These are phyloP conservation scores for Podospora pseudopauciseta DNA, from an alignment of 495 filamentous ascomycete genomes.

Conservation along the genomic window DNA sequence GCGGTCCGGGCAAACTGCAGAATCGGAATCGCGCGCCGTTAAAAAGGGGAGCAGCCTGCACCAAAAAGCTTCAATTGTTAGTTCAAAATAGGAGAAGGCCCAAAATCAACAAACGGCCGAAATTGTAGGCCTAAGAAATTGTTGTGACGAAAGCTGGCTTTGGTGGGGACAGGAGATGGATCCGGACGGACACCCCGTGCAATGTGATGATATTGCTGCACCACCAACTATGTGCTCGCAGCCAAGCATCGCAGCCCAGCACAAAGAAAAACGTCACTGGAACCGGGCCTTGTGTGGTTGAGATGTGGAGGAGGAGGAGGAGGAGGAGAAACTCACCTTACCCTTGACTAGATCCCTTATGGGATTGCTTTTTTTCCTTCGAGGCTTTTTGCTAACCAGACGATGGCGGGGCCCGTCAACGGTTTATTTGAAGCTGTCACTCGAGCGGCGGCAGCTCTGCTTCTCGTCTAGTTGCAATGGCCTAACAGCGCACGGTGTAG, in stretches of 20 bases:
- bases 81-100: not conserved
- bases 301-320: not conserved
- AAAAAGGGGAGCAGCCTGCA: not conserved
- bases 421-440: not conserved
- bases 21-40: not conserved
- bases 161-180: not conserved
- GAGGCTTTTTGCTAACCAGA: not conserved
- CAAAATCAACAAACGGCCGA: not conserved
- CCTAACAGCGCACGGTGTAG: not conserved
- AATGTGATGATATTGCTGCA: not conserved
- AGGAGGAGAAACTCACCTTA: not conserved
- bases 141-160: not conserved
- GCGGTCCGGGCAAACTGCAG: not conserved
- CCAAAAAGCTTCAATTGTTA: not conserved
- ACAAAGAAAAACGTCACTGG: constrained; percentile 4
- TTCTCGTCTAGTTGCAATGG: not conserved
- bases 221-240: not conserved
- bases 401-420: not conserved
- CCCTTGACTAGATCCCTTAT: not conserved
- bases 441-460: not conserved
- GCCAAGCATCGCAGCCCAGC: not conserved
- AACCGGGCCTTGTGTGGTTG: constrained; percentile 1
- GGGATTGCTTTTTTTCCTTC: not conserved
- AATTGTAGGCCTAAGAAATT: not conserved
- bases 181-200: not conserved